Base-by-base conservation (phyloP, 805 yeast genomes). In the Yarrowia sp. region DNA sequence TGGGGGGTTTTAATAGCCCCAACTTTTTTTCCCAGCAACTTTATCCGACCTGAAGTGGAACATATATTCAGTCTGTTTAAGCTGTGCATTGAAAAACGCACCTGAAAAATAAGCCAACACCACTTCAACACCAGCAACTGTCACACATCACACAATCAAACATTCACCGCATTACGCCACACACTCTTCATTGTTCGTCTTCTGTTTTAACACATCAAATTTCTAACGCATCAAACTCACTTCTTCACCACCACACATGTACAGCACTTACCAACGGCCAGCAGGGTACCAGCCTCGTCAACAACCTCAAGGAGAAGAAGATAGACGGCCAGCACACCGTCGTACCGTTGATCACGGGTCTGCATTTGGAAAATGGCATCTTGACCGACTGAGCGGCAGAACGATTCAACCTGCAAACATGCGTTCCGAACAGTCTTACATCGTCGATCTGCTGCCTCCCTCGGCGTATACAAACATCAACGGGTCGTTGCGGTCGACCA, bases 291-390 rank as follows among this genome's bases (percentile, higher is more conserved):
- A 36, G 55, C 65, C 58, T 7, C 65, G 47, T 7, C 44, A 42
- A 15, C 51, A 58, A 67, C 64, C 39, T 33, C 64, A 13, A 38
- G 72, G 70, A 9, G 69, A 71, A 15, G 55, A 66, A n/a, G 60
- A 66, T 44, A 42, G 66, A 51, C 48, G 71, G 31, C 70, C 64
- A 31, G 71, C 67, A 15, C 84, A 84, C 69, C 78, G 93, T 71
- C 79, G 92, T 72, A 87, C 91, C 2, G 85, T 88, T 6, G 96
- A 90, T 73, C 89, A 87, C 75, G 92, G 92, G 11, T 85, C 88
- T 65, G 83, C 87, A 31, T 81, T 86, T 81, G 89, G 90, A 2
- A 76, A 89, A 66, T 86, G 89, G 77, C 73, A 77, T 75, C 66
- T 82, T 71, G 70, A 82, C 73, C 74, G 84, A 70, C 76, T 73